These are phyloP conservation scores for Botrytis deweyae DNA, from an alignment of 2,329 filamentous ascomycete species.

Conservation along the genomic window DNA sequence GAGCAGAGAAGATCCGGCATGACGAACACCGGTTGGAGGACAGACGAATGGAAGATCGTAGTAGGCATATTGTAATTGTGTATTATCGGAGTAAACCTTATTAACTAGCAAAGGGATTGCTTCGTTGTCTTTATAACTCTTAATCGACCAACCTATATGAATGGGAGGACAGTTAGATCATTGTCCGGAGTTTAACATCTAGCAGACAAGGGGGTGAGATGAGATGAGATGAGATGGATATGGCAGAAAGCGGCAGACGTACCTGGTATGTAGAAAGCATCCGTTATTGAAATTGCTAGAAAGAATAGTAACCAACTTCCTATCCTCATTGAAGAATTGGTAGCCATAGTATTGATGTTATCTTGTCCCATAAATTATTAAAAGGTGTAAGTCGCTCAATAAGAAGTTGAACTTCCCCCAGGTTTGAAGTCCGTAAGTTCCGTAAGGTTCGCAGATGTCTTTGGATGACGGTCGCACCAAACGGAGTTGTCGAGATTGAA, in stretches of 20 bases:
- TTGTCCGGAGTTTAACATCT: neutral
- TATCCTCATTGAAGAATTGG: constrained; percentile 37
- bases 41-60: constrained; percentile 86
- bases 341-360: constrained; percentile 26
- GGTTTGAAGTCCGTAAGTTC: neutral
- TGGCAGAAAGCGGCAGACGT: constrained; percentile 36
- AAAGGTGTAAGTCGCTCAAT: neutral
- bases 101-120: constrained; percentile 84
- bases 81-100: constrained; percentile 88
- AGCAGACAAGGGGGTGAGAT: neutral
- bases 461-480: neutral
- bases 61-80: constrained; percentile 88
- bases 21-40: constrained; percentile 67
- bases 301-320: constrained; percentile 50
- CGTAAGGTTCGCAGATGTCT: neutral
- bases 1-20: constrained; percentile 65
- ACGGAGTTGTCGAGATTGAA: neutral
- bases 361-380: constrained; percentile 24
- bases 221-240: neutral
- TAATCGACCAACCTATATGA: constrained; percentile 72
- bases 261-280: constrained; percentile 88
- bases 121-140: constrained; percentile 74
- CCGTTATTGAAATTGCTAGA: constrained; percentile 48
- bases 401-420: neutral
- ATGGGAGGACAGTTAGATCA: neutral